Base-by-base conservation (phyloP, 805 yeast species). In the Ogataea zsoltii region DNA sequence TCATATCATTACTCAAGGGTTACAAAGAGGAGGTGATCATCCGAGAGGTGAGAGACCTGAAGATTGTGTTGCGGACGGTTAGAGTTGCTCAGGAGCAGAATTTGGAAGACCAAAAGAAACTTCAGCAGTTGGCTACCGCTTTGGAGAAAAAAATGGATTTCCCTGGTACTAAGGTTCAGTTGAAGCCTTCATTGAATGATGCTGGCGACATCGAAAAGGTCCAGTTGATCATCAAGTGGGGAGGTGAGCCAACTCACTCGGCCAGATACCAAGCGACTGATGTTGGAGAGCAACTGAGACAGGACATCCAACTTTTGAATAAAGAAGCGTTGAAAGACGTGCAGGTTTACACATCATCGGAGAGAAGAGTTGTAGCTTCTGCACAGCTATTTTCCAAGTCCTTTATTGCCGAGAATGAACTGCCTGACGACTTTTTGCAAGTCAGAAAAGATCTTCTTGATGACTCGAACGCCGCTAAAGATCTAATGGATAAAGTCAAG, bases 241-340 rank as follows among this genome's bases (percentile, higher is more conserved):
- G 99, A 57, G 99, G 99, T 52, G 99, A 94, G 66, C 97, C 99
- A 5, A 94, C 99, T 1, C 99, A 94, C 65, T 90, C 97, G 10
- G 97, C 98, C 2, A 79, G 84, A 51, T 87, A 89, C 63, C 99
- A 94, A 69, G 96, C 97, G 1, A 78, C 84, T 23, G 99, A 94
- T 66, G 79, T 94, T 15, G 99, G 99, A 42, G 98, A 92, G 62
- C 97, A 91, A 67, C 77, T 87, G 70, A 82, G 99, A 60, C 96
- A 92, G 63, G 96, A 94, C 65, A 78, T 90, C 56, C 84, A 88
- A 61, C 74, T 94, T 48, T 74, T 94, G 62, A 94, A 94, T 66
- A 82, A 86, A 51, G 85, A 83, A 32, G 89, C 94, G 7, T 73
- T 94, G 58, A 82, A 88, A 31, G 88, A 92, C 59, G 92, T 92